Conservation (phyloP, 2,329 filamentous ascomycete species). For the Pseudogymnoascus sp. region DNA sequence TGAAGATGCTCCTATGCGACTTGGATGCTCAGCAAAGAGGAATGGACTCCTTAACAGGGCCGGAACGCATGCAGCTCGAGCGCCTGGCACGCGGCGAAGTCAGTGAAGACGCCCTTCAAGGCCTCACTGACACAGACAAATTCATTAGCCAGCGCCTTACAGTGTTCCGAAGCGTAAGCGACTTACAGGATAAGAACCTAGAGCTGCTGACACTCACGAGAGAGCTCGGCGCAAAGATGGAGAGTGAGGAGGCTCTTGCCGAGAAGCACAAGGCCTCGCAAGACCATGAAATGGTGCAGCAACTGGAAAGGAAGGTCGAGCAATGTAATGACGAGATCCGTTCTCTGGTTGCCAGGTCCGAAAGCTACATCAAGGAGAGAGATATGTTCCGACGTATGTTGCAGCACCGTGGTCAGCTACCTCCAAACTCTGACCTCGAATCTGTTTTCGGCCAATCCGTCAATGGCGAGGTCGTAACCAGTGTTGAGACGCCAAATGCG, state of each 20-base stretch:
- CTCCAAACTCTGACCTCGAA: conserved; percentile 53
- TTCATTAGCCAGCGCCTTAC: conserved; percentile 88
- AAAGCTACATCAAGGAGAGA: conserved; percentile 90
- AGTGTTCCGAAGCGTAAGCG: conserved; percentile 76
- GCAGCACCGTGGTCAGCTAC: conserved; percentile 63
- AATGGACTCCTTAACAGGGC: conserved; percentile 60
- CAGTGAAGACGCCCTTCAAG: conserved; percentile 61
- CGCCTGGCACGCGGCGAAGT: conserved; percentile 72
- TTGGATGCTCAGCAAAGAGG: conserved; percentile 77
- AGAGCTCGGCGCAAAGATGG: conserved; percentile 80
- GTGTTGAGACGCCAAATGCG: conserved; percentile 47
- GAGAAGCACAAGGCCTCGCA: conserved; percentile 57
- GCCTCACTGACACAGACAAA: conserved; percentile 76
- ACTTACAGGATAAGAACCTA: conserved; percentile 82
- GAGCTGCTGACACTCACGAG: conserved; percentile 77
- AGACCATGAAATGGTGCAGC: conserved; percentile 67
- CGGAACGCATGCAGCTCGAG: conserved; percentile 70
- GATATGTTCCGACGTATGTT: conserved; percentile 97
- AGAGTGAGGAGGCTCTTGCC: conserved; percentile 76
- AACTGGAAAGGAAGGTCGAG: conserved; percentile 64
- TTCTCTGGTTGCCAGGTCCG: conserved; percentile 73
- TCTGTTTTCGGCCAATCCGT: conserved; percentile 68
- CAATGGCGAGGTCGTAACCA: conserved; percentile 53
- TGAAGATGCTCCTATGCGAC: conserved; percentile 86
- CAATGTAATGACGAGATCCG: conserved; percentile 80